Evolutionary conservation across 2,329 filamentous ascomycete genomes (phyloP).

Genomic region (Septoria linicola): DNA sequence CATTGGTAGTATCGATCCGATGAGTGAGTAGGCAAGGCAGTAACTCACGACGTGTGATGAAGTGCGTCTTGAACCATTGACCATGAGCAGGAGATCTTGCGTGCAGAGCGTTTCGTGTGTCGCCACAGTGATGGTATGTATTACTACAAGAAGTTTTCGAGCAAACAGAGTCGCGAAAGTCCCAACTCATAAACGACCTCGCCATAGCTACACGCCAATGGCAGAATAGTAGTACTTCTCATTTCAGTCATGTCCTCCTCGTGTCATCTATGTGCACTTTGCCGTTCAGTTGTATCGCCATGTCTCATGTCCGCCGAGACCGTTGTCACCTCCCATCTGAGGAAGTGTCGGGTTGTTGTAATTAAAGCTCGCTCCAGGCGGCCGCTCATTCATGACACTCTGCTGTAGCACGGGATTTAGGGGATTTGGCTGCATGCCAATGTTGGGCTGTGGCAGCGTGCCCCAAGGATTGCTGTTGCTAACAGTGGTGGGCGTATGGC

Average conservation of each 20-base stretch:
- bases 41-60: too few species aligned
- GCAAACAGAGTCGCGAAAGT: too few species aligned
- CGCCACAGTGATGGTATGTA: too few species aligned
- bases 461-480: slow-evolving; percentile 20
- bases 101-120: too few species aligned
- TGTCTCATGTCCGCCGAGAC: slow-evolving; percentile 24
- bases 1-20: too few species aligned
- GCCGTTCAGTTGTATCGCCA: slow-evolving; percentile 29
- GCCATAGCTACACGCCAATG: too few species aligned
- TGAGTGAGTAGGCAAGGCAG: too few species aligned
- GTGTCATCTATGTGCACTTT: not conserved
- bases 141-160: too few species aligned
- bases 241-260: slow-evolving; percentile 28
- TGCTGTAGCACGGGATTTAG: slow-evolving; percentile 3
- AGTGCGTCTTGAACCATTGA: too few species aligned
- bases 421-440: slow-evolving; percentile 10
- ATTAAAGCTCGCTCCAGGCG: slow-evolving; percentile 18
- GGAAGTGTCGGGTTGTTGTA: slow-evolving; percentile 33
- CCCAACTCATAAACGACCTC: too few species aligned
- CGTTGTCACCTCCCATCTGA: slow-evolving; percentile 29
- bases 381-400: slow-evolving; percentile 14
- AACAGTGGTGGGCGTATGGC: slow-evolving; percentile 23
- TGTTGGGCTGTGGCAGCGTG: slow-evolving; percentile 22
- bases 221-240: not conserved
- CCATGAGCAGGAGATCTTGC: too few species aligned